Conservation (phyloP, 345 rosid genomes). For the Salix suchowensis region DNA sequence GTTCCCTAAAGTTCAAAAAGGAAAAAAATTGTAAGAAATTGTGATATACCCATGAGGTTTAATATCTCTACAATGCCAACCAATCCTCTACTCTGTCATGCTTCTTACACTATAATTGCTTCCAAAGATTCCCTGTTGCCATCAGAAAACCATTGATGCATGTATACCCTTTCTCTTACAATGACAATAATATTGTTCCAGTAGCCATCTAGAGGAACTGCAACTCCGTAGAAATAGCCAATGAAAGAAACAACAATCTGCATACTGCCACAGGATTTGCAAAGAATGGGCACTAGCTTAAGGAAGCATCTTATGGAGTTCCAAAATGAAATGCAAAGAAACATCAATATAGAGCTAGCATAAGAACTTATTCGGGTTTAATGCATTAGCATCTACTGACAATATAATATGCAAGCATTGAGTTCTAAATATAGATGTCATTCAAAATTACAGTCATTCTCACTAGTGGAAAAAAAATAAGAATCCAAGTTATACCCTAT, state of each 20-base stretch:
- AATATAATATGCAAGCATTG: neutral
- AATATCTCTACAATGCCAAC: neutral
- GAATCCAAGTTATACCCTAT: neutral
- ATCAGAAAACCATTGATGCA: neutral
- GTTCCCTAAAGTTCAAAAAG: neutral
- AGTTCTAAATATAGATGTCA: neutral
- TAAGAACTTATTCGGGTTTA: neutral
- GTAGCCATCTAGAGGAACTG: too few species aligned
- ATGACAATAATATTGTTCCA: too few species aligned
- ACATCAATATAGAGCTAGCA: neutral
- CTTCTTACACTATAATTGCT: neutral
- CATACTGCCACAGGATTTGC: too few species aligned
- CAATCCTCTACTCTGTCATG: neutral
- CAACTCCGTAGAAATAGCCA: too few species aligned
- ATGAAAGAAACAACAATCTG: too few species aligned
- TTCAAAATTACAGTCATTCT: neutral
- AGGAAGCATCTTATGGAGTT: neutral
- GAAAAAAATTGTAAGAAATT: neutral
- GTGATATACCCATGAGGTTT: neutral
- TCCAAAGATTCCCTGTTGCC: neutral
- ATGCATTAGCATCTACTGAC: neutral
- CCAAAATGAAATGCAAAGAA: neutral
- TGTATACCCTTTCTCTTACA: too few species aligned
- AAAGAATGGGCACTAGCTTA: neutral
- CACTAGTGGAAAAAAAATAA: neutral